Percentiles rank a stretch among this genome's conserved stretches.
Evolutionary conservation across 768 basidiomycete genomes (phyloP).

Genomic region (Scleroderma citrinum): DNA sequence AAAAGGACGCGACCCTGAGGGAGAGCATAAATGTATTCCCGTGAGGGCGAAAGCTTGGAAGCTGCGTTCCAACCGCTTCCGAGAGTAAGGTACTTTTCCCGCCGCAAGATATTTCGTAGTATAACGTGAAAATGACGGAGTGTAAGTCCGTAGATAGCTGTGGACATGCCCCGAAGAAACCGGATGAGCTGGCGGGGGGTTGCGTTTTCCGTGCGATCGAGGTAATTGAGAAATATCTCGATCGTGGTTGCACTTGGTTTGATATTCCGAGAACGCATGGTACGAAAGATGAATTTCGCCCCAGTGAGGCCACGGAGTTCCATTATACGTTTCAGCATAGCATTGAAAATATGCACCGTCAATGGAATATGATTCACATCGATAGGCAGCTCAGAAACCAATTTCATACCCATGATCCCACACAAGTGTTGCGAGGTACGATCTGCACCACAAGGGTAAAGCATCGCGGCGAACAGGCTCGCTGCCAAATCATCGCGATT

Average conservation of each 20-base stretch:
- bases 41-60: slow-evolving; percentile 32
- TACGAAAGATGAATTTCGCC: slow-evolving; percentile 40
- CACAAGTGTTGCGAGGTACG: slow-evolving; percentile 11
- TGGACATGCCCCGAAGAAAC: slow-evolving; percentile 41
- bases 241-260: slow-evolving; percentile 49
- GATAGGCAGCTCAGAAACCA: slow-evolving; percentile 13
- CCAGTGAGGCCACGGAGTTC: slow-evolving; percentile 42
- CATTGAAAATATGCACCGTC: slow-evolving; percentile 53
- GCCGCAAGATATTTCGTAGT: slow-evolving; percentile 45
- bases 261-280: slow-evolving; percentile 51
- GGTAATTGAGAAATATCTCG: slow-evolving; percentile 48
- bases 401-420: slow-evolving; percentile 14
- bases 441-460: slow-evolving; percentile 27
- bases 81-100: slow-evolving; percentile 41
- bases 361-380: slow-evolving; percentile 28
- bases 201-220: slow-evolving; percentile 38
- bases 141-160: slow-evolving; percentile 40
- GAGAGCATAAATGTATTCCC: slow-evolving; percentile 11
- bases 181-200: slow-evolving; percentile 43
- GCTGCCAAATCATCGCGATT: slow-evolving; percentile 47
- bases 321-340: slow-evolving; percentile 48
- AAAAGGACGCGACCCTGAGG: slow-evolving; percentile 11
- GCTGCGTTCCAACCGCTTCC: slow-evolving; percentile 46
- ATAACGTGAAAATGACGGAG: slow-evolving; percentile 53
- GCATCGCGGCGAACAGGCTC: slow-evolving; percentile 43